Evolutionary conservation across 805 yeast species (phyloP).

Genomic region (Sungouiella blattae): DNA sequence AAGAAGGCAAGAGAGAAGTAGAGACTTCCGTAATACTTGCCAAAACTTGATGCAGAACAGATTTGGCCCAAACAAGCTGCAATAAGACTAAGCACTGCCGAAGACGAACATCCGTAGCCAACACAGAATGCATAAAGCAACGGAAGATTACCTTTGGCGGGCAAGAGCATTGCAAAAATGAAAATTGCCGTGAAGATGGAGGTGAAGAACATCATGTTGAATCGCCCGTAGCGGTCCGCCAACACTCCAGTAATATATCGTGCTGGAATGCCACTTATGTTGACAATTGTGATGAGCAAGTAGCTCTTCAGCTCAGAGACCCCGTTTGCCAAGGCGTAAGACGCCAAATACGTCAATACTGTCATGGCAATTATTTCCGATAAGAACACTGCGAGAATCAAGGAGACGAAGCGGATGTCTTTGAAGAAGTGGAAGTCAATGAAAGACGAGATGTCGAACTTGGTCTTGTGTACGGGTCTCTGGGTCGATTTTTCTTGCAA

Average conservation of each 20-base stretch:
- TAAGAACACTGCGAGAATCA: constrained; percentile 41
- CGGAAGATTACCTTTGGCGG: constrained; percentile 25
- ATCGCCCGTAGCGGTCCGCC: constrained; percentile 43
- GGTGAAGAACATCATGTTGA: constrained; percentile 44
- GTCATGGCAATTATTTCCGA: constrained; percentile 47
- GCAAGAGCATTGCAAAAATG: constrained; percentile 22
- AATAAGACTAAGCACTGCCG: constrained; percentile 7
- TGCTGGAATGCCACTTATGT: constrained; percentile 41
- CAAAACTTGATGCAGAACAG: constrained; percentile 6
- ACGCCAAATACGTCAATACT: constrained; percentile 48
- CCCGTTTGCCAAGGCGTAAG: constrained; percentile 50
- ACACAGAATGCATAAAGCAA: constrained; percentile 5
- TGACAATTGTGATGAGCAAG: constrained; percentile 44
- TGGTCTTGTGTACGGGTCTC: background rate
- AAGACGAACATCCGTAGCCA: constrained; percentile 3
- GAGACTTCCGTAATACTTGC: constrained; percentile 6
- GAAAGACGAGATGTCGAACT: background rate
- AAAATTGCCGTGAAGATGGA: constrained; percentile 30
- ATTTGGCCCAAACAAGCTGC: constrained; percentile 7
- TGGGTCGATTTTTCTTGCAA: background rate
- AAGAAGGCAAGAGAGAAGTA: constrained; percentile 12
- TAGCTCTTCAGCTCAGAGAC: constrained; percentile 41
- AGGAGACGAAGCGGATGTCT: constrained; percentile 41
- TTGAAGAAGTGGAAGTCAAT: constrained; percentile 34
- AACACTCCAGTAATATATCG: constrained; percentile 29